A percentile compares a stretch with the other conserved stretches of the same genome.
Conservation (phyloP, 345 rosid species). For the Xanthoceras sorbifolium region DNA sequence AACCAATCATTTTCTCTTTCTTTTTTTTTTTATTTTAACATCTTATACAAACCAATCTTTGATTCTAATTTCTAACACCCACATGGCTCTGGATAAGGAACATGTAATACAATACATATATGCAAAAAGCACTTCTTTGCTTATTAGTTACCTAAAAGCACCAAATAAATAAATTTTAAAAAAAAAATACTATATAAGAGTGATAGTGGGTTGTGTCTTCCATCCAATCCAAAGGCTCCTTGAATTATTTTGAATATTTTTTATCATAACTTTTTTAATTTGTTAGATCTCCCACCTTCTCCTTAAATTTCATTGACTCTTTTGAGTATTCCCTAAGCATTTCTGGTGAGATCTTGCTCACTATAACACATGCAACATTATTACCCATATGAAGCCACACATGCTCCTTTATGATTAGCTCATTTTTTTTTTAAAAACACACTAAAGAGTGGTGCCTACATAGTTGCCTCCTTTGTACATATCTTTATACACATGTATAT, state of each 20-base stretch:
- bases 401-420: conserved; percentile 28
- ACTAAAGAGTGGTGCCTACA: neutral
- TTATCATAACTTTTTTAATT: neutral
- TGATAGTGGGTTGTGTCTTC: neutral
- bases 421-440: neutral
- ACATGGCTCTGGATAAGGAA: conserved; percentile 23
- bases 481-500: neutral
- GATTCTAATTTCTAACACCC: conserved; percentile 21
- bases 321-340: conserved; percentile 34
- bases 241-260: conserved; percentile 16
- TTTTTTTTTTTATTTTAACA: too few species aligned
- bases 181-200: conserved; percentile 12
- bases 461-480: neutral
- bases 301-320: neutral
- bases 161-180: conserved; percentile 2
- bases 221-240: neutral
- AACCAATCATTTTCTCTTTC: neutral
- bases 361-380: conserved; percentile 29
- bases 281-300: neutral
- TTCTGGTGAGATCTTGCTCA: conserved; percentile 31
- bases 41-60: conserved; percentile 12
- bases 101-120: neutral
- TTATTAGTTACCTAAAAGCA: conserved; percentile 15
- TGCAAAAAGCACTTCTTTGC: neutral
- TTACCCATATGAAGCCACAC: conserved; percentile 24